Evolutionary conservation across 164 flowering plant species (phyloP).

Genomic region (Nymphaea thermarum): DNA sequence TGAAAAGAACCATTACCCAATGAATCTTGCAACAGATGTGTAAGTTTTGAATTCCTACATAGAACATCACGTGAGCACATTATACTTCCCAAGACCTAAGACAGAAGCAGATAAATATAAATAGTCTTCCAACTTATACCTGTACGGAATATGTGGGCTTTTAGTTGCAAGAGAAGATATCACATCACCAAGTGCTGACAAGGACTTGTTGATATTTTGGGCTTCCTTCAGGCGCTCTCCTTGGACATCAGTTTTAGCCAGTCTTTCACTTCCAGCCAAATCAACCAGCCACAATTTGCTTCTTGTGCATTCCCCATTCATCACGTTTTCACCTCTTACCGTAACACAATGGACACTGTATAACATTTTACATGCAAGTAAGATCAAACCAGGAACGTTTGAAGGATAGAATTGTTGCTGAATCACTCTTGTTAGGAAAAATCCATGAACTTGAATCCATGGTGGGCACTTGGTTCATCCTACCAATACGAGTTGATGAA

Average conservation of each 20-base stretch:
- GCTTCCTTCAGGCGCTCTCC: slow-evolving; percentile 93
- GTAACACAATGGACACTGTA: slow-evolving; percentile 91
- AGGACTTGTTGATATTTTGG: slow-evolving; percentile 85
- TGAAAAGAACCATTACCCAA: slow-evolving; percentile 42
- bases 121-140: slow-evolving; percentile 29
- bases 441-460: too few relatives aligned
- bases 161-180: slow-evolving; percentile 89
- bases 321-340: slow-evolving; percentile 83
- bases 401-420: too few relatives aligned
- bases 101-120: neutral
- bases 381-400: too few relatives aligned
- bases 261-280: slow-evolving; percentile 91
- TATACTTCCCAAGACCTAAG: too few relatives aligned
- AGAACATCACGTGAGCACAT: neutral
- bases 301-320: slow-evolving; percentile 84
- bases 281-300: slow-evolving; percentile 98
- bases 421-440: too few relatives aligned
- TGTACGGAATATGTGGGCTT: slow-evolving; percentile 88
- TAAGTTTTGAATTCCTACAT: slow-evolving; percentile 89
- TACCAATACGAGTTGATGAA: too few relatives aligned
- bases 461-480: too few relatives aligned
- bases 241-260: slow-evolving; percentile 92
- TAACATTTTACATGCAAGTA: neutral
- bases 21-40: slow-evolving; percentile 96
- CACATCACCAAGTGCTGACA: slow-evolving; percentile 97